Evolutionary conservation across 305 asterid species (phyloP).

Genomic region (Rubia tinctorum): DNA sequence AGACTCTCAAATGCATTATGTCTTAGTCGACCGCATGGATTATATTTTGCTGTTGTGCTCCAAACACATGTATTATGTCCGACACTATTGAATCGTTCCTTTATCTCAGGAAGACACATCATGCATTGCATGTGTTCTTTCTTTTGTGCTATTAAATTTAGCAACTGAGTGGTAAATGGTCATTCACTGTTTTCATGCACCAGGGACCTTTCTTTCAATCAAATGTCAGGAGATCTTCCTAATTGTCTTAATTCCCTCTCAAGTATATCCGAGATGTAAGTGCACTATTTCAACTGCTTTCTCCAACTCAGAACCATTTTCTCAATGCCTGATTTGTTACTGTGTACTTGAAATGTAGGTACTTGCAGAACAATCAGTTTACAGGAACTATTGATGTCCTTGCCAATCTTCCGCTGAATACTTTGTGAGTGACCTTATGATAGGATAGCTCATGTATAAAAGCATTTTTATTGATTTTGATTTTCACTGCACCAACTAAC

Average conservation of each 20-base stretch:
- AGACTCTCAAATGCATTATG: constrained; percentile 3
- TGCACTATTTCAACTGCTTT: background rate
- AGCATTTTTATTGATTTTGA: background rate
- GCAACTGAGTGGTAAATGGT: background rate
- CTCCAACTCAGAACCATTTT: background rate
- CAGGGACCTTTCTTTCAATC: constrained; percentile 87
- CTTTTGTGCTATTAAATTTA: background rate
- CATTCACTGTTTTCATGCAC: constrained; percentile 25
- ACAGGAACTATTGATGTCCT: constrained; percentile 56
- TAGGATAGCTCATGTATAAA: constrained; percentile 10
- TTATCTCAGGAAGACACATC: background rate
- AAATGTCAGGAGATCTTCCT: constrained; percentile 76
- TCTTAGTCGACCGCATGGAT: background rate
- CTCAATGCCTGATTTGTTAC: background rate
- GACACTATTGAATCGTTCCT: background rate
- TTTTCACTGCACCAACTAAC: constrained; percentile 6
- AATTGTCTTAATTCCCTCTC: constrained; percentile 56
- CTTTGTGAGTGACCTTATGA: constrained; percentile 39
- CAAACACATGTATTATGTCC: background rate
- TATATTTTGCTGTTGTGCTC: background rate
- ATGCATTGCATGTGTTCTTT: background rate
- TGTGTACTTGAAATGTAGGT: constrained; percentile 28
- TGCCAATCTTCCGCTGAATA: constrained; percentile 48
- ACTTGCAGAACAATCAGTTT: constrained; percentile 59
- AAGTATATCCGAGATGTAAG: constrained; percentile 67